Evolutionary conservation across 164 flowering plant species (phyloP), one percentile per base, ranked within the genome.

Genomic region (Liriodendron chinense): DNA sequence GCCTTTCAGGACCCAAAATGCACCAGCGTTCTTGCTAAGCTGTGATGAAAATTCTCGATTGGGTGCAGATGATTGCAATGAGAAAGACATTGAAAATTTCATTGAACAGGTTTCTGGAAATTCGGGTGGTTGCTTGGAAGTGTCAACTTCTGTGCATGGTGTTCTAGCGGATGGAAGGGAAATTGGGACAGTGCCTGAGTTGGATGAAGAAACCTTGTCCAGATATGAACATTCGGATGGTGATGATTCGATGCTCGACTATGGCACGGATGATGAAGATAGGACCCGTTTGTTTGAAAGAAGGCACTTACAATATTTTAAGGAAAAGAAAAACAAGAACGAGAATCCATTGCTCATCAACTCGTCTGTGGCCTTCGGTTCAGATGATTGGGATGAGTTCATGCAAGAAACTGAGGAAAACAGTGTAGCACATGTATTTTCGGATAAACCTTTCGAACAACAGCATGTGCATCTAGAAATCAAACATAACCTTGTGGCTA

Each of bases 381-480:
- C 85, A 21, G 84, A 89, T 12, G 98, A 95, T 81, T 93, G 96
- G 98, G 86, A 90, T 80, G 92, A 92, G 77, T 95, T 89, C 77
- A 79, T 70, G 81, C 86, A 73, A 66, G 91, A 87, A 81, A 76
- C 73, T 1, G 80, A 76, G 65, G 87, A 78, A 61, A 76, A 63
- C 72, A 24, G 14, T 69, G 20, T 63, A 26, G 57, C 22, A 70
- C 74, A 82, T 12, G 43, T 75, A 64, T 21, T 57, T 43, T 74
- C 71, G 67, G 71, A 79, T 59, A 72, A 73, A 63, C 68, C 79
- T 66, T 72, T 78, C 61, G 72, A 71, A 43, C 70, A 28, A 61
- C 75, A 73, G 63, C 72, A 70, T 76, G 28, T 13, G 65, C 69
- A 69, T 21, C 59, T 20, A 50, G 83, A 80, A 73, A 61, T 71